Conservation (phyloP, 305 asterid genomes). For the Solanum hybrid region DNA sequence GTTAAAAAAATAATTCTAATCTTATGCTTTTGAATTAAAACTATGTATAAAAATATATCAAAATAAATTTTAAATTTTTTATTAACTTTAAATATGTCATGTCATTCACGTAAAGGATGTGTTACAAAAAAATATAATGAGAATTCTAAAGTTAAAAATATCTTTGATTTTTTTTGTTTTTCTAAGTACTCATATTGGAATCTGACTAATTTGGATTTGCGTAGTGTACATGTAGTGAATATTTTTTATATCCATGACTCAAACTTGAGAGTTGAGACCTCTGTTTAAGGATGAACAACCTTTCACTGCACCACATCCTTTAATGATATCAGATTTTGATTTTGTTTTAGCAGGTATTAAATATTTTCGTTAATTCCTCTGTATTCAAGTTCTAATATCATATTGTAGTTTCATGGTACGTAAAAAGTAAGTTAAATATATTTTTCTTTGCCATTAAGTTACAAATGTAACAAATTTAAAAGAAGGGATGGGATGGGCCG, state of each 20-base stretch:
- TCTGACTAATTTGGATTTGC: not conserved
- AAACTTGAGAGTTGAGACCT: too few relatives aligned
- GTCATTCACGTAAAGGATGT: not conserved
- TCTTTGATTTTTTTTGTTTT: too few relatives aligned
- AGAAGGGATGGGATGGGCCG: not conserved
- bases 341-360: not conserved
- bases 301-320: not conserved
- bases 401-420: not conserved
- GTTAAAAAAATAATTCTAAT: not conserved
- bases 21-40: not conserved
- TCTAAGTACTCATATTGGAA: too few relatives aligned
- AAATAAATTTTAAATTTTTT: not conserved
- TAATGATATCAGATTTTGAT: not conserved
- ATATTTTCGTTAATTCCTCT: not conserved
- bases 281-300: too few relatives aligned
- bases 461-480: not conserved
- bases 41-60: not conserved
- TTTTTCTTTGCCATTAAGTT: not conserved
- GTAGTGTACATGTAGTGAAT: too few relatives aligned
- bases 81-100: not conserved
- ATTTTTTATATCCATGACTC: too few relatives aligned
- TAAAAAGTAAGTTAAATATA: not conserved
- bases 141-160: not conserved
- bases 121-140: not conserved
- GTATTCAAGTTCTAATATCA: not conserved